Evolutionary conservation across 352 stramenopile genomes (phyloP).

Genomic region (Salisapilia sapeloensis): DNA sequence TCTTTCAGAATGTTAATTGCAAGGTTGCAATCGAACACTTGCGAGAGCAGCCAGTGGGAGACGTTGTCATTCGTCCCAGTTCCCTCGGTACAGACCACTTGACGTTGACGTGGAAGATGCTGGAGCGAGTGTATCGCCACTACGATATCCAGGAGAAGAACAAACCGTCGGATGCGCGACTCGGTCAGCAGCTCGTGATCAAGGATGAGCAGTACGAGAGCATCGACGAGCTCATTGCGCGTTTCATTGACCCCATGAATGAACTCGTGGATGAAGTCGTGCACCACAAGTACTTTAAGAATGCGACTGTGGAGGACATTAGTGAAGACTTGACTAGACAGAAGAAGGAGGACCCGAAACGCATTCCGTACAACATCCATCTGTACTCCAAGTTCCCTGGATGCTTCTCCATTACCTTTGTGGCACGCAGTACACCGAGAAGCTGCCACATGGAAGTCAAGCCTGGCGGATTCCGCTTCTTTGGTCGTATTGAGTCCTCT

Average conservation of each 20-base stretch:
- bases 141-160: conserved; percentile 81
- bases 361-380: conserved; percentile 74
- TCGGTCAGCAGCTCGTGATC: conserved; percentile 68
- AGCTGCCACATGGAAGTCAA: conserved; percentile 82
- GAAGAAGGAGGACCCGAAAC: conserved; percentile 71
- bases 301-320: conserved; percentile 39
- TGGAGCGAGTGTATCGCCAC: conserved; percentile 74
- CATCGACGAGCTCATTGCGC: conserved; percentile 79
- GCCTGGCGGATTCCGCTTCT: conserved; percentile 70
- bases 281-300: conserved; percentile 80
- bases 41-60: conserved; percentile 54
- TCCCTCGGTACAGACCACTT: conserved; percentile 71
- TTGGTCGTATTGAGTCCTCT: conserved; percentile 74
- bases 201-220: conserved; percentile 79
- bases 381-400: conserved; percentile 76
- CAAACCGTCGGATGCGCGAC: conserved; percentile 69
- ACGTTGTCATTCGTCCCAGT: conserved; percentile 76
- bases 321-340: conserved; percentile 79
- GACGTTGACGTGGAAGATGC: conserved; percentile 80
- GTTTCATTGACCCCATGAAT: conserved; percentile 82
- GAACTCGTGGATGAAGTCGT: conserved; percentile 71
- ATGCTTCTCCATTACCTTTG: conserved; percentile 82
- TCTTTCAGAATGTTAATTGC: conserved; percentile 82
- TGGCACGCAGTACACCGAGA: conserved; percentile 63
- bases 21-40: conserved; percentile 67